Conservation (phyloP, 495 filamentous ascomycete genomes). For the Lentithecium fluviatile region DNA sequence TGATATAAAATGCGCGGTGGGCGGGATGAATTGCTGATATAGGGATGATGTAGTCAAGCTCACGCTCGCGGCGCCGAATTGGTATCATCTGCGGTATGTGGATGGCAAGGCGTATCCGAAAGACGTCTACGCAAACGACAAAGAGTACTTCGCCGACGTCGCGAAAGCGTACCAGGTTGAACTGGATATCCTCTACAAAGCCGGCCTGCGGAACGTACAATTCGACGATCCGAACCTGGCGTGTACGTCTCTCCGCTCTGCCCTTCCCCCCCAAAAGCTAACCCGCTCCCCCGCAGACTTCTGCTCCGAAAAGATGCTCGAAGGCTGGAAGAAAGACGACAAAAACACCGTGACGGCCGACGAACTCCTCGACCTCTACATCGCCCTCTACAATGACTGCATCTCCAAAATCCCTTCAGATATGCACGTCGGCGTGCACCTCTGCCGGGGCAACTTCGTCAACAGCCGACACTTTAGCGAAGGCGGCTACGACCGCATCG, state of each 20-base stretch:
- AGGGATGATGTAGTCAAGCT: too few species aligned
- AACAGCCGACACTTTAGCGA: too few species aligned
- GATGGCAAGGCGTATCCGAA: constrained; percentile 56
- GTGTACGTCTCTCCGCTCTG: constrained; percentile 36
- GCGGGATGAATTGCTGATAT: too few species aligned
- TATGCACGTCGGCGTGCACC: too few species aligned
- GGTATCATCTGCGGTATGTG: constrained; percentile 65
- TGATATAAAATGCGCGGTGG: too few species aligned
- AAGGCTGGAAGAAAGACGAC: constrained; percentile 59
- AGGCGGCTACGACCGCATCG: too few species aligned
- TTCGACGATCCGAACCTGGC: constrained; percentile 66
- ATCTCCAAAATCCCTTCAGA: constrained; percentile 48
- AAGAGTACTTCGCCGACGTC: constrained; percentile 61
- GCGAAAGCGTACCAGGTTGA: constrained; percentile 61
- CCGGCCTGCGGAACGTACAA: constrained; percentile 64
- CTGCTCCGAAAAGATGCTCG: constrained; percentile 61
- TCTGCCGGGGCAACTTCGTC: too few species aligned
- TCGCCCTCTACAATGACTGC: constrained; percentile 60
- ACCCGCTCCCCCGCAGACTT: constrained; percentile 43
- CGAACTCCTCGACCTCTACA: constrained; percentile 57
- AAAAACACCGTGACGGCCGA: constrained; percentile 52
- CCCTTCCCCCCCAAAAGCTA: neutral
- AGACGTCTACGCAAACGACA: constrained; percentile 57
- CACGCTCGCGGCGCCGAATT: constrained; percentile 64
- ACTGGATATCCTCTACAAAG: constrained; percentile 59